phyloP scores from a whole-genome alignment of 1,284 basidiomycete species.

The Xerocomus minutiporus region DNA sequence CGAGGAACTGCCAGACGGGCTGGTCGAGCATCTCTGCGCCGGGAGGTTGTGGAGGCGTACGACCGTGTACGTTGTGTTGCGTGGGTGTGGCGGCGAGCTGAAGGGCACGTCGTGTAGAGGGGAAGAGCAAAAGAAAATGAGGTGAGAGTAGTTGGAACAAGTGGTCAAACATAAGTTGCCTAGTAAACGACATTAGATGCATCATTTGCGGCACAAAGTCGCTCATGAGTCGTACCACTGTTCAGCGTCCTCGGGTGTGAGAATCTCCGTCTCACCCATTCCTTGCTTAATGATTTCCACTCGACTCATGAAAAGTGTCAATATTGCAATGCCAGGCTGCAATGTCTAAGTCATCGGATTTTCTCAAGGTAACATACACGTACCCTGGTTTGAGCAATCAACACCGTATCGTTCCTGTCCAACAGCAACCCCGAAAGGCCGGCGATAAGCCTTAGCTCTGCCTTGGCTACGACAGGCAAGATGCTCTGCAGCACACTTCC shows the following conservation, averaged over 20 bases:
- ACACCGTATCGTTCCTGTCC: conserved; percentile 74
- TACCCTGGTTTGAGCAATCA: conserved; percentile 74
- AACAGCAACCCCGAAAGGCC: conserved; percentile 85
- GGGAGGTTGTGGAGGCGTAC: conserved; percentile 43
- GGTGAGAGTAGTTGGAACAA: conserved; percentile 78
- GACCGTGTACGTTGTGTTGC: conserved; percentile 29
- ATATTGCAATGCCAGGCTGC: conserved; percentile 89
- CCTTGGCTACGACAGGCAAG: conserved; percentile 74
- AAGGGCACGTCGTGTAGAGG: conserved; percentile 73
- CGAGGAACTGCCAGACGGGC: conserved; percentile 90
- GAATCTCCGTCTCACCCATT: conserved; percentile 53
- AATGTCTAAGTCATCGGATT: conserved; percentile 1
- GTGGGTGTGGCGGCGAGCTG: conserved; percentile 37
- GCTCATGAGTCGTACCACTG: conserved; percentile 61
- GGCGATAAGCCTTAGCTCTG: conserved; percentile 77
- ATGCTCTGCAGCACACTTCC: conserved; percentile 84
- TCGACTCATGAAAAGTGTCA: conserved; percentile 89
- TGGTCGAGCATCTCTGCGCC: conserved; percentile 84
- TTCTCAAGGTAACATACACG: conserved; percentile 23
- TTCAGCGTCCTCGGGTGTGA: conserved; percentile 70
- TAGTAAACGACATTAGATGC: conserved; percentile 29
- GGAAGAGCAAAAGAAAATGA: conserved; percentile 80
- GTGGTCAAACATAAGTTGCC: conserved; percentile 81
- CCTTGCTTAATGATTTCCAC: conserved; percentile 87
- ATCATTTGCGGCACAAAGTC: not conserved